Evolutionary conservation across 2,329 filamentous ascomycete species (phyloP).

Genomic region (Fusarium succisae): DNA sequence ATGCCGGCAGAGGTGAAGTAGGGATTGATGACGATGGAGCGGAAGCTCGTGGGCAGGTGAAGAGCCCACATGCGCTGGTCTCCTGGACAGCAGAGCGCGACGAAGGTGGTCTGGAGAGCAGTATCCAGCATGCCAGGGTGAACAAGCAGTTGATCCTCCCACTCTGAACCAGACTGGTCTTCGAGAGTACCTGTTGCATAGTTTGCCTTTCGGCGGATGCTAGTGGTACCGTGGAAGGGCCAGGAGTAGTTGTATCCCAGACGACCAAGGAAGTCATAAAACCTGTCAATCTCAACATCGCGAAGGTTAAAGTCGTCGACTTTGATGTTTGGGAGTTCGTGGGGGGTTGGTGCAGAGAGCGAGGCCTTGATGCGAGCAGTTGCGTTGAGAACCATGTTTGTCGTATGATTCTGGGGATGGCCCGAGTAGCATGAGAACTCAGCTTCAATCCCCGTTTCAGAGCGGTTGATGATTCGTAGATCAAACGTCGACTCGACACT

Average conservation of each 20-base stretch:
- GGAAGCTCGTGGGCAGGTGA: slow-evolving; percentile 26
- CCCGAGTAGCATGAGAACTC: not conserved
- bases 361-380: not conserved
- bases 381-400: not conserved
- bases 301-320: rapidly evolving
- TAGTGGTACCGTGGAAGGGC: not conserved
- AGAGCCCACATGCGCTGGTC: slow-evolving; percentile 46
- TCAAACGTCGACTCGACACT: not conserved
- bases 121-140: slow-evolving; percentile 43
- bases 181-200: not conserved
- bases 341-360: rapidly evolving
- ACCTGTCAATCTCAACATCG: not conserved
- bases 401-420: not conserved
- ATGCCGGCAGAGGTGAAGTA: not conserved
- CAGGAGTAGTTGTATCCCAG: not conserved
- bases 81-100: slow-evolving; percentile 45
- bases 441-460: not conserved
- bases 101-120: slow-evolving; percentile 46
- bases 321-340: not conserved
- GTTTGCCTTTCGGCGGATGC: not conserved
- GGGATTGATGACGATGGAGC: not conserved
- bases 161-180: not conserved
- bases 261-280: not conserved
- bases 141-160: not conserved
- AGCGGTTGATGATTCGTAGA: not conserved